Evolutionary conservation across 805 yeast genomes (phyloP).

Genomic region (Pichia cabralensis): DNA sequence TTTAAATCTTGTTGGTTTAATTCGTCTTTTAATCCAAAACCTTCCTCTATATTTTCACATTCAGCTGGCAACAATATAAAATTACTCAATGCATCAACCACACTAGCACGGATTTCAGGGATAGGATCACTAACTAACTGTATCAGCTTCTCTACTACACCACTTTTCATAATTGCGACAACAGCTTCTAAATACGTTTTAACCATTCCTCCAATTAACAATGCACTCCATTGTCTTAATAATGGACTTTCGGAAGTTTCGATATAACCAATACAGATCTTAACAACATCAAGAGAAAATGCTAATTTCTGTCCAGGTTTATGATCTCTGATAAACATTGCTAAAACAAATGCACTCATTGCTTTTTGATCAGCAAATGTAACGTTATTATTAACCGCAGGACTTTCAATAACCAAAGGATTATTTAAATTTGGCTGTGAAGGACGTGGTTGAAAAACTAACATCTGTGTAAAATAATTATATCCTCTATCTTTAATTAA

Average conservation of each 20-base stretch:
- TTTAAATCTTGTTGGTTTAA: conserved; percentile 59
- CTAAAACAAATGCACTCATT: conserved; percentile 84
- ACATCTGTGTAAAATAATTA: conserved; percentile 73
- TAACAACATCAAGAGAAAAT: conserved; percentile 61
- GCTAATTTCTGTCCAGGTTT: conserved; percentile 73
- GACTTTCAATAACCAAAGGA: conserved; percentile 19
- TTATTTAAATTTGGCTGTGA: conserved; percentile 15
- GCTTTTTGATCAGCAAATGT: conserved; percentile 79
- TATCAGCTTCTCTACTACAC: conserved; percentile 46
- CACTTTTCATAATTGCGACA: conserved; percentile 56
- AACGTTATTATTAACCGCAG: conserved; percentile 28
- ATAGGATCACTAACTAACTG: conserved; percentile 73
- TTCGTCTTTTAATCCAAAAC: conserved; percentile 25
- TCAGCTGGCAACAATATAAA: conserved; percentile 41
- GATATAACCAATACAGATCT: conserved; percentile 55
- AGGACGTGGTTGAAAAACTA: conserved; percentile 34
- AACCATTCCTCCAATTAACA: conserved; percentile 72
- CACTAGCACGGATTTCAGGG: conserved; percentile 89
- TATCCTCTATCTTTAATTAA: conserved; percentile 85
- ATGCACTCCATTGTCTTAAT: conserved; percentile 85
- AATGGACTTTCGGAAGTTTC: conserved; percentile 73
- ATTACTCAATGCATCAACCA: conserved; percentile 61
- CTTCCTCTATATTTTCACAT: conserved; percentile 27
- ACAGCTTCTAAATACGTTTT: conserved; percentile 64
- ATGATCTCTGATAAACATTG: conserved; percentile 76